Base-by-base conservation (phyloP, 2,329 filamentous ascomycete genomes). In the Diaporthe humulicola region DNA sequence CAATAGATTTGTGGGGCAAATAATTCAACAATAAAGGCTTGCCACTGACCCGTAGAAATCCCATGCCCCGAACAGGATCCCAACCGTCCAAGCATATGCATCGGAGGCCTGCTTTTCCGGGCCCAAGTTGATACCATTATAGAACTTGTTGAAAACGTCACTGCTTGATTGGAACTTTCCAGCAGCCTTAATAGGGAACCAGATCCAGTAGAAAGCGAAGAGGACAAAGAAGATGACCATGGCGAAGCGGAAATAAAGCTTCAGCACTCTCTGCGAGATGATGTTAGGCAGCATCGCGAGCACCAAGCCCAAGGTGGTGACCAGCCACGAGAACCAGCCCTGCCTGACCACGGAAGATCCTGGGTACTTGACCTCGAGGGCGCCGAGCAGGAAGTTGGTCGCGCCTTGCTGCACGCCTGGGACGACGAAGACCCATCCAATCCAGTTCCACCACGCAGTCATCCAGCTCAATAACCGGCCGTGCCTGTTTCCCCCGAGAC, bases 371-470 rank as follows among this genome's bases (percentile, higher is more conserved):
- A 85, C 83, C 76, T 83, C 79, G 25, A 85, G 78, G n/a, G 82
- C 83, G 25, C 81, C 80, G n/a, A 85, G 78, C 22, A 85, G 77
- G 75, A 85, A 84, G 70, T 84, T 84, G 12, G 84, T 85, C 2
- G 81, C 75, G 9, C 83, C 84, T 76, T 85, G 83, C 75, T 84
- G 83, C 3, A 84, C 82, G 10, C 83, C 84, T 1, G 83, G 84
- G 0, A 85, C 83, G n/a, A 84, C 81, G 48, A 78, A 79, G 36
- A 83, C 71, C 82, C 81, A 83, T 36, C 82, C 81, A 17, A 79
- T 79, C 80, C 81, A 84, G 74, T 84, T 85, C 82, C 82, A 85
- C 83, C 83, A 85, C 6, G 82, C 84, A 33, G 84, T 84, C 81
- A 85, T 83, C 83, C 83, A 85, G 48, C 79, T 79, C 19, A 85